Evolutionary conservation across 2,329 filamentous ascomycete species (phyloP), one percentile per base, ranked within the genome.

Genomic region (Aulographum hederae): DNA sequence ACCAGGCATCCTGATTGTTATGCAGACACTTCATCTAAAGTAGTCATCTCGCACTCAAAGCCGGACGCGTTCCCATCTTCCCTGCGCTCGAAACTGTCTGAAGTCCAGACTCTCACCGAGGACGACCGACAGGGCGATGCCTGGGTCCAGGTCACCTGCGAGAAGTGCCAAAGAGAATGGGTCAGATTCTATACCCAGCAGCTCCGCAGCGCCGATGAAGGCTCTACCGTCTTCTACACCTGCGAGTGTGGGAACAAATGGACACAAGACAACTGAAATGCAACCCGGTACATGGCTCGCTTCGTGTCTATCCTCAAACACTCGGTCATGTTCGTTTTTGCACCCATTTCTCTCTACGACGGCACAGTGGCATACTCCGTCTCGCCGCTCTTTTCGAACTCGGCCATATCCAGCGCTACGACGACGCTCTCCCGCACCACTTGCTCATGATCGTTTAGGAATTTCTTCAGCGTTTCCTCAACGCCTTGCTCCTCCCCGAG

Each of bases 391-490:
- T 79, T 82, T 63, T 98, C 89, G 47, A 82, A 94, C 49, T 94
- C 86, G 8, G 85, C 89, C 82, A 98, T 98, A 54, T 98, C 89
- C 41, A 98, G 64, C 28, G 89, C 89, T 34, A 98, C 89, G 44
- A 94, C 73, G 25, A 93, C 75, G 53, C 86, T 95, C 50, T 98
- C 89, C 37, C 84, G 72, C 26, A 98, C 89, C 4, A 98, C 85
- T 52, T 80, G 73, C 55, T 95, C 86, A 38, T 82, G 73, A 52
- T 98, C 91, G 40, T 93, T 61, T 41, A 95, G 57, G 57, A 94
- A 95, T 39, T 63, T 67, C 56, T 71, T 81, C 47, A 98, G 52
- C 3, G 73, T 77, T 34, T 82, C 80, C 50, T 94, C 85, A 10
- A 98, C 89, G 14, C 86, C 86, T 30, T 84, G 78, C 54, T 94